Conservation (phyloP, 805 yeast species). For the Maudiozyma serrabonitensis region DNA sequence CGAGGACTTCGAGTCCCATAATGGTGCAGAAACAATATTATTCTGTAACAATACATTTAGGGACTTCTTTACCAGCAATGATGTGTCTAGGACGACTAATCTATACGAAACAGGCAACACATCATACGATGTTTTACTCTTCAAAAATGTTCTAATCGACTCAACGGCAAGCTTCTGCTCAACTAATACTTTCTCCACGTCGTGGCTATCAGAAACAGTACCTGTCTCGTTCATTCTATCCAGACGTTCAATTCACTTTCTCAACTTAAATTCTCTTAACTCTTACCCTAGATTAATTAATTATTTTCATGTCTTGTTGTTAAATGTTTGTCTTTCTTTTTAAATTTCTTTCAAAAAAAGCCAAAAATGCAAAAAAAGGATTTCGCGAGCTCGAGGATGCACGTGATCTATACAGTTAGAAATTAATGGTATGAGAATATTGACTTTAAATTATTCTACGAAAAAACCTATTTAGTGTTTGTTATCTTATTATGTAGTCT, state of each 20-base stretch:
- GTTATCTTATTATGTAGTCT: constrained; percentile 6
- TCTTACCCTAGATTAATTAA: background rate
- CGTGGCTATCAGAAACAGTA: background rate
- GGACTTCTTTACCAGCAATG: constrained; percentile 81
- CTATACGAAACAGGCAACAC: constrained; percentile 93
- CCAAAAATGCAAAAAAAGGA: too few relatives aligned
- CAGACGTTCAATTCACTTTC: background rate
- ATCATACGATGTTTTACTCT: constrained; percentile 90
- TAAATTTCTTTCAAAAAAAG: too few relatives aligned
- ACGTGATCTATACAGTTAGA: too few relatives aligned
- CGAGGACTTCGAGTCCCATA: constrained; percentile 87
- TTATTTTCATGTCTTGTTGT: background rate
- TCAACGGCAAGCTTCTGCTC: constrained; percentile 70
- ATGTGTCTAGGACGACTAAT: constrained; percentile 85
- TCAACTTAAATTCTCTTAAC: background rate
- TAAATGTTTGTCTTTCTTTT: too few relatives aligned
- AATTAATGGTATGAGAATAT: too few relatives aligned
- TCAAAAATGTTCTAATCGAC: constrained; percentile 74
- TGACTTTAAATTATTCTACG: too few relatives aligned
- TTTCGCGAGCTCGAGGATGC: too few relatives aligned
- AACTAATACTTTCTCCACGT: constrained; percentile 4
- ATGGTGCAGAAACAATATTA: constrained; percentile 90
- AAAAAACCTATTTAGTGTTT: background rate
- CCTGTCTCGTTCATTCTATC: background rate
- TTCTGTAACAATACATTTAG: constrained; percentile 84